Conservation (phyloP, 2,329 filamentous ascomycete species). For the Pestalotiopsis sp. region DNA sequence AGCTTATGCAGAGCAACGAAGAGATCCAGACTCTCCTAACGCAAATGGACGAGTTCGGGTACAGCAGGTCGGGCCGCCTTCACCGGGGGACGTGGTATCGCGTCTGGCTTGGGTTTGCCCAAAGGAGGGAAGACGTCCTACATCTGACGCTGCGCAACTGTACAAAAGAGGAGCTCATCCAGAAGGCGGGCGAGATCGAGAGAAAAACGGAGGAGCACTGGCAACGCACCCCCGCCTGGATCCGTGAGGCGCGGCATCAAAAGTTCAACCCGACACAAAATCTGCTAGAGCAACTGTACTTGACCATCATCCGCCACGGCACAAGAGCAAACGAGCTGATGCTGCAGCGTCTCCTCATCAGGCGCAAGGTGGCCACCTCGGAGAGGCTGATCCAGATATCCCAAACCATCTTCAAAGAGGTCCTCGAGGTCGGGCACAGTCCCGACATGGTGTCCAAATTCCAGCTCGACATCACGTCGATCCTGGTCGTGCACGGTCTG, state of each 20-base stretch:
- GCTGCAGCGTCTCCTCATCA: conserved; percentile 35
- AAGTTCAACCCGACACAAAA: not conserved
- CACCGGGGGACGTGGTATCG: conserved; percentile 27
- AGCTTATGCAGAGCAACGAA: conserved; percentile 27
- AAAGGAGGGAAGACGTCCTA: conserved; percentile 35
- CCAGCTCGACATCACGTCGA: conserved; percentile 29
- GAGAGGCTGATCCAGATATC: conserved; percentile 33
- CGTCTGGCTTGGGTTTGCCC: conserved; percentile 27
- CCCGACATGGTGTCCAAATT: conserved; percentile 31
- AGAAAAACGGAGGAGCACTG: conserved; percentile 25
- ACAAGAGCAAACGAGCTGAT: conserved; percentile 27
- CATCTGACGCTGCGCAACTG: conserved; percentile 34
- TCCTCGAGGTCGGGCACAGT: conserved; percentile 32
- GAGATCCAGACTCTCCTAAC: conserved; percentile 28
- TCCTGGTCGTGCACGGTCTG: conserved; percentile 34
- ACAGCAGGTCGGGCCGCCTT: conserved; percentile 24
- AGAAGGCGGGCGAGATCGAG: conserved; percentile 26
- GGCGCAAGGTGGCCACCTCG: conserved; percentile 33
- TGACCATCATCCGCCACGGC: conserved; percentile 12
- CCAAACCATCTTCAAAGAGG: conserved; percentile 32
- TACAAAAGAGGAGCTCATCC: conserved; percentile 32
- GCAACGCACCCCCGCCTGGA: conserved; percentile 26
- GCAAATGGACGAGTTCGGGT: conserved; percentile 31
- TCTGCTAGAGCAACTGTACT: not conserved
- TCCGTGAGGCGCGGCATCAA: conserved; percentile 22